Evolutionary conservation across 1,139 yeast species (phyloP), one percentile per base, ranked within the genome.

Genomic region (Blastobotrys serpentis): DNA sequence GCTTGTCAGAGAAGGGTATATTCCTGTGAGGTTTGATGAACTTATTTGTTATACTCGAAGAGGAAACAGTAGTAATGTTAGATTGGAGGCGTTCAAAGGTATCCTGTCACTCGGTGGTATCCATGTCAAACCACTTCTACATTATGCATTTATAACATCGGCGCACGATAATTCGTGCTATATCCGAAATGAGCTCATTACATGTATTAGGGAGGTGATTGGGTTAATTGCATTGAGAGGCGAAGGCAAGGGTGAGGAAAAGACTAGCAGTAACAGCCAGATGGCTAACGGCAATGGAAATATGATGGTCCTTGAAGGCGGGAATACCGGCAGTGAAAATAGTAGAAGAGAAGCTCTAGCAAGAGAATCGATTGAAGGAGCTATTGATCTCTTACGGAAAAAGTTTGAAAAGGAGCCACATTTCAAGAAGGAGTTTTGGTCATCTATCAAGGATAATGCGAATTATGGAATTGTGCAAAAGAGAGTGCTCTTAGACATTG

Each of bases 81-180:
- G 96, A 43, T 62, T 84, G 11, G 77, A 77, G 42, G 92, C 96
- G 0, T 84, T 86, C 62, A 77, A 77, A 48, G 86, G 90, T 0
- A 61, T 92, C 36, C 70, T 90, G 47, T 61, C 78, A 3, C 70
- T 87, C 32, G 97, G 97, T 8, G 97, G 94, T 0, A 69, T 89
- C 52, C 82, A 81, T 51, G 85, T 86, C 59, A 66, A 71, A 13
- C 72, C 74, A 19, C 72, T 88, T 3, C 62, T 88, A 55, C 71
- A 75, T 23, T 86, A 86, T 59, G 79, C 82, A 52, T 78, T 86
- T 56, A 73, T 79, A 42, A 69, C 79, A 0, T 67, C 83, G 43
- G 72, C 81, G 38, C 70, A 83, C 44, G 89, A 84, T 42, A 71
- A 73, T 2, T 76, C 83, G 2, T 69, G 77, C 0, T 73, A 73